Conservation (phyloP, 2,329 filamentous ascomycete species). For the Tolypocladium capitatum region DNA sequence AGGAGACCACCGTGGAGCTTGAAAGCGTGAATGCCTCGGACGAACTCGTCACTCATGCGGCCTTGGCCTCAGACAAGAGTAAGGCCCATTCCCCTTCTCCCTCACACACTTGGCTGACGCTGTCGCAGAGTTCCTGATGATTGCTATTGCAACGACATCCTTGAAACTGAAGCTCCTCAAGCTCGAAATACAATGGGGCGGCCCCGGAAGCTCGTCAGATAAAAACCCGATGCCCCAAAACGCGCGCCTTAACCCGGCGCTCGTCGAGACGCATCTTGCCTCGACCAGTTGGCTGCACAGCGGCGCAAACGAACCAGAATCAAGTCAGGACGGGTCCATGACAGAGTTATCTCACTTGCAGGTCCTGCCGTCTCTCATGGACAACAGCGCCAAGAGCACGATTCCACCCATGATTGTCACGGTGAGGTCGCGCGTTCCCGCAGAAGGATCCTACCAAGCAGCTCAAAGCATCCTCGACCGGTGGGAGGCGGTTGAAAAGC, state of each 20-base stretch:
- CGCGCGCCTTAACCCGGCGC: conserved; percentile 34
- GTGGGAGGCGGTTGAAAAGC: conserved; percentile 65
- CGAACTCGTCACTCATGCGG: conserved; percentile 68
- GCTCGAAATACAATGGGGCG: conserved; percentile 62
- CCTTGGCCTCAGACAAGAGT: conserved; percentile 65
- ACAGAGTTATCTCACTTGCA: conserved; percentile 61
- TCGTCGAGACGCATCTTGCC: conserved; percentile 43
- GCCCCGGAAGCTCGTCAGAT: conserved; percentile 35
- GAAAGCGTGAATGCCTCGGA: conserved; percentile 60
- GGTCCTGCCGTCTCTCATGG: conserved; percentile 53
- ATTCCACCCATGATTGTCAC: conserved; percentile 53
- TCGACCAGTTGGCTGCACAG: conserved; percentile 43
- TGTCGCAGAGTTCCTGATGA: conserved; percentile 36
- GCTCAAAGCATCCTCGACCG: conserved; percentile 64
- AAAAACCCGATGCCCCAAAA: conserved; percentile 35
- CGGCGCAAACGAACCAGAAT: conserved; percentile 28
- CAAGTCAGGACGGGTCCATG: conserved; percentile 35
- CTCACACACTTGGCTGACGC: conserved; percentile 11
- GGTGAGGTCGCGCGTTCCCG: conserved; percentile 51
- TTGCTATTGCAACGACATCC: conserved; percentile 55
- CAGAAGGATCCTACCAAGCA: conserved; percentile 44
- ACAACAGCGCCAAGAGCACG: conserved; percentile 42
- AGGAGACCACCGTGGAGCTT: conserved; percentile 60
- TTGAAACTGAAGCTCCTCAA: conserved; percentile 63
- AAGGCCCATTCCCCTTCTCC: conserved; percentile 7